Evolutionary conservation across 148 eudicot genomes (phyloP).

Genomic region (Rhododendron henanense): DNA sequence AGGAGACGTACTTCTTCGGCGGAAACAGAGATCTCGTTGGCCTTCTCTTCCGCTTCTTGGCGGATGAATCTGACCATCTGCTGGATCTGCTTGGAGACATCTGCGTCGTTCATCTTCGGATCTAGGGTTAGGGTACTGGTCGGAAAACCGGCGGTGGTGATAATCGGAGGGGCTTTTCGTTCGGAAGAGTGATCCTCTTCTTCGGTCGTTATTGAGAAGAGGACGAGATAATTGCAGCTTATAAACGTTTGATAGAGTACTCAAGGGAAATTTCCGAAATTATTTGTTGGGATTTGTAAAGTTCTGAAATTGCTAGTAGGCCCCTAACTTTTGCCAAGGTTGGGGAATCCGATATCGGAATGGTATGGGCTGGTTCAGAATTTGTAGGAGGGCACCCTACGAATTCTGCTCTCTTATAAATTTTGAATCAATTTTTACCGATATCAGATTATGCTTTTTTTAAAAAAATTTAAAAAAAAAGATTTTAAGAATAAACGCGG

Average conservation of each 20-base stretch:
- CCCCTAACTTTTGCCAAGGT: background rate
- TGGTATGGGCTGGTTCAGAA: no score
- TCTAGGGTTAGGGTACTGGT: conserved; percentile 4
- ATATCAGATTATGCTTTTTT: no score
- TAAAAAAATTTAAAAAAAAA: no score
- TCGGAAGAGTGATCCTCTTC: background rate
- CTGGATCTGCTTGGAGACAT: conserved; percentile 86
- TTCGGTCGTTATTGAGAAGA: background rate
- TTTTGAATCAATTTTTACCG: no score
- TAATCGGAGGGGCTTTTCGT: background rate
- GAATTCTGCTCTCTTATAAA: no score
- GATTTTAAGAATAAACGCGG: no score
- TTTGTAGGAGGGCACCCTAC: no score
- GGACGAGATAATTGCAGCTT: conserved; percentile 4
- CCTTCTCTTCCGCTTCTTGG: conserved; percentile 85
- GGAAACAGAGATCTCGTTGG: conserved; percentile 83
- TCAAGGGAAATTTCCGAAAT: background rate
- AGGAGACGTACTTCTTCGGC: conserved; percentile 53
- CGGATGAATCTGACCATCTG: conserved; percentile 91
- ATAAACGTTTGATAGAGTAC: background rate
- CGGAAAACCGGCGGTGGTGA: background rate
- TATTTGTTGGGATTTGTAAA: background rate
- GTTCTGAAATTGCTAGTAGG: background rate
- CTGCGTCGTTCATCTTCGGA: conserved; percentile 68
- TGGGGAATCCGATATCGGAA: no score